Evolutionary conservation across 352 stramenopile genomes (phyloP).

Genomic region (Pythium periplocum): DNA sequence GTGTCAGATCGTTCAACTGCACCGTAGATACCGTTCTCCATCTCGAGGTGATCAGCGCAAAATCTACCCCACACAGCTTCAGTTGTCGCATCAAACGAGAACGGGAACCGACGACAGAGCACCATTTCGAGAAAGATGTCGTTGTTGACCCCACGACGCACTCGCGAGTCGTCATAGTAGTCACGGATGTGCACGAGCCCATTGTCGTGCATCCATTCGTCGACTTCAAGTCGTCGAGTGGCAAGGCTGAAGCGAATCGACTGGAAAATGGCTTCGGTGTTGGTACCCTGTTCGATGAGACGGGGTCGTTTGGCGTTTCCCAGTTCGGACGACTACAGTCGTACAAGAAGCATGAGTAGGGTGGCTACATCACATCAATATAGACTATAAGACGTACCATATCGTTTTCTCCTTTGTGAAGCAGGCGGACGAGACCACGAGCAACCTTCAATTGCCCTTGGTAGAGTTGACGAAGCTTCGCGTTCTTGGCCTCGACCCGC

Average conservation of each 20-base stretch:
- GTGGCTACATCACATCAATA: no score
- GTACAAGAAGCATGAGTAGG: no score
- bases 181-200: no score
- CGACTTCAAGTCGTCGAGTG: no score
- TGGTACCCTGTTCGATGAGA: no score
- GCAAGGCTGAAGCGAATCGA: no score
- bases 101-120: slow-evolving; percentile 1
- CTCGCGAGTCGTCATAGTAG: slow-evolving; percentile 4
- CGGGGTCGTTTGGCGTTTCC: no score
- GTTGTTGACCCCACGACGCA: not conserved
- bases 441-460: slow-evolving; percentile 24
- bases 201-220: no score
- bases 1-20: not conserved
- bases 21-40: slow-evolving; percentile 2
- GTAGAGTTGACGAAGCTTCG: slow-evolving; percentile 23
- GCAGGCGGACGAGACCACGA: slow-evolving; percentile 14
- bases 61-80: slow-evolving; percentile 6
- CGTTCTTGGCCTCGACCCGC: slow-evolving; percentile 24
- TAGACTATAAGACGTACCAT: slow-evolving; percentile 3
- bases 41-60: slow-evolving; percentile 2
- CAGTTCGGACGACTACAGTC: no score
- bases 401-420: slow-evolving; percentile 15
- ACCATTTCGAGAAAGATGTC: slow-evolving; percentile 1
- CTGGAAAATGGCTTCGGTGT: no score
- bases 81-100: slow-evolving; percentile 1